Conservation (phyloP, 139 green algal genomes). For the Micractinium conductrix region DNA sequence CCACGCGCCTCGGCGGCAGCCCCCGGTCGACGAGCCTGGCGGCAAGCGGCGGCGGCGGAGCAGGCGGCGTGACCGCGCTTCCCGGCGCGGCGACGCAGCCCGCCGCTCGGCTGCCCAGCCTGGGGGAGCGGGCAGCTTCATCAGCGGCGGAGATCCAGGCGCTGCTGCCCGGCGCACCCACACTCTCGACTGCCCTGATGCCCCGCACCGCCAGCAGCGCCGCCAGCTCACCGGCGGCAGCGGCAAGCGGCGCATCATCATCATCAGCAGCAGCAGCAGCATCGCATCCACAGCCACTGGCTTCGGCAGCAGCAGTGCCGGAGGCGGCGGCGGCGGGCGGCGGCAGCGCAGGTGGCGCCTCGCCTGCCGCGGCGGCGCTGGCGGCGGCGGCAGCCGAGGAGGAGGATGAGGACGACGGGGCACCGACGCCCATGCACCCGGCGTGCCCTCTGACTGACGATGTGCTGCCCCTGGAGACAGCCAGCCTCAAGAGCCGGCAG, state of each 20-base stretch:
- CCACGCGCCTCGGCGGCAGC: neutral
- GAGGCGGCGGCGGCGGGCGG: neutral
- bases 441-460: conserved; percentile 69
- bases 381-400: neutral
- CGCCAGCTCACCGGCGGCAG: neutral
- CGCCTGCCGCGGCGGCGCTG: neutral
- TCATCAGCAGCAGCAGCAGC: neutral
- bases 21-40: neutral
- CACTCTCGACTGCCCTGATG: neutral
- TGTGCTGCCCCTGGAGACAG: conserved; percentile 64
- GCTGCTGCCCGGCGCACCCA: neutral
- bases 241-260: neutral
- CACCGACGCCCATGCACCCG: conserved; percentile 52
- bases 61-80: no score
- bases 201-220: neutral
- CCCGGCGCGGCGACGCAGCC: no score
- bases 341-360: neutral
- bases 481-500: conserved; percentile 63
- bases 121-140: no score
- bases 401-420: neutral
- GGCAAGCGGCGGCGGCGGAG: neutral
- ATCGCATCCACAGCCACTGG: neutral
- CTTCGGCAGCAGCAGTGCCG: neutral
- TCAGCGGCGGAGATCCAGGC: neutral
- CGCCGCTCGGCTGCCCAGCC: no score